Evolutionary conservation across 805 yeast genomes (phyloP).

Genomic region (Cyberlindnera samutprakarnensis): DNA sequence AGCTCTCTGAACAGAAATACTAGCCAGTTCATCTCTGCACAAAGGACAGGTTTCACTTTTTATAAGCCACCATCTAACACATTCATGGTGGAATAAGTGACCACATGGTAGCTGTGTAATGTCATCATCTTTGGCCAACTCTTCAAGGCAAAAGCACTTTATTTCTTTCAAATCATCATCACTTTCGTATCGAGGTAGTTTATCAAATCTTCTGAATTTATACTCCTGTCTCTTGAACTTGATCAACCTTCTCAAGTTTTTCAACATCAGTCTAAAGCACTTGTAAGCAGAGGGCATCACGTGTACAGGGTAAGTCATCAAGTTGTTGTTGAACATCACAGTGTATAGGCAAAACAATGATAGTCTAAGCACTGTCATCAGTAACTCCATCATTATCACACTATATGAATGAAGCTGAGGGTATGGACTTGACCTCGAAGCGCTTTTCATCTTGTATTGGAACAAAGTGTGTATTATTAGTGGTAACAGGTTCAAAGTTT

Average conservation of each 20-base stretch:
- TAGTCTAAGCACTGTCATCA: slow-evolving; percentile 9
- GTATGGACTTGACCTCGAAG: not conserved
- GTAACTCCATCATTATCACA: slow-evolving; percentile 9
- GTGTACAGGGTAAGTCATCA: slow-evolving; percentile 10
- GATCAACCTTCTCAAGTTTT: slow-evolving; percentile 13
- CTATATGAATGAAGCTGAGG: slow-evolving; percentile 2
- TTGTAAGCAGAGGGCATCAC: slow-evolving; percentile 15
- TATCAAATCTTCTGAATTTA: slow-evolving; percentile 5
- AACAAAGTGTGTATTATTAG: slow-evolving; percentile 9
- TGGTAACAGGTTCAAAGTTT: slow-evolving; percentile 14
- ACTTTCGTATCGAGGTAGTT: not conserved
- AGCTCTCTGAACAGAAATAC: too few species aligned
- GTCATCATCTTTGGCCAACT: slow-evolving; percentile 3
- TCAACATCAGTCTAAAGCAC: slow-evolving; percentile 14
- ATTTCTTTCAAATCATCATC: slow-evolving; percentile 2
- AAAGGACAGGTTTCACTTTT: slow-evolving; percentile 18
- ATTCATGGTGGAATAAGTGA: slow-evolving; percentile 18
- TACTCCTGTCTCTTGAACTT: slow-evolving; percentile 6
- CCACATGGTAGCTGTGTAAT: slow-evolving; percentile 8
- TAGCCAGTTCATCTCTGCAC: slow-evolving; percentile 12
- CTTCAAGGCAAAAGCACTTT: slow-evolving; percentile 16
- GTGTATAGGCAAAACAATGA: slow-evolving; percentile 10
- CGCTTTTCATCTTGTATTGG: slow-evolving; percentile 4
- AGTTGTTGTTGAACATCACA: slow-evolving; percentile 8
- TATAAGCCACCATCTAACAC: slow-evolving; percentile 19